Percentiles rank a stretch among this genome's conserved stretches.
Conservation (phyloP, 2,329 filamentous ascomycete species). For the Aspergillus nomiae region DNA sequence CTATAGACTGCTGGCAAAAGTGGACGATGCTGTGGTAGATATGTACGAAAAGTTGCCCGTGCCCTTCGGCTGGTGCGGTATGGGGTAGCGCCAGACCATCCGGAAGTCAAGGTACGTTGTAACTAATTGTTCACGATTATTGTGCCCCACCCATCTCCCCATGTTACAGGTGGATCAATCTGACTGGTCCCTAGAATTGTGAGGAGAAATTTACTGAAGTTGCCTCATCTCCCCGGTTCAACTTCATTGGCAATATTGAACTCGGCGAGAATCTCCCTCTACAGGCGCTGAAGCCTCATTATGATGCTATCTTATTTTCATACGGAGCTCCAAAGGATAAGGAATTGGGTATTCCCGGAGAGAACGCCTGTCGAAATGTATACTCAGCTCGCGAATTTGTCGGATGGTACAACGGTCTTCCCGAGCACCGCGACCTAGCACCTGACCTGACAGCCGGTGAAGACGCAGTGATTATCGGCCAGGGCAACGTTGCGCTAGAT, state of each 20-base stretch:
- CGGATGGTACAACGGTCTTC: conserved; percentile 97
- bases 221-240: conserved; percentile 78
- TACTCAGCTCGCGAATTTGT: conserved; percentile 92
- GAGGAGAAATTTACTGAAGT: conserved; percentile 92
- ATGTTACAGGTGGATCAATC: background rate
- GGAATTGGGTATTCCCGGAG: conserved; percentile 76
- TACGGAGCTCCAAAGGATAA: conserved; percentile 89
- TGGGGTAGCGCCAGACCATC: conserved; percentile 96
- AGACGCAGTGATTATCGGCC: conserved; percentile 84
- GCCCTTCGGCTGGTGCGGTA: conserved; percentile 87
- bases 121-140: background rate
- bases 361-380: conserved; percentile 67
- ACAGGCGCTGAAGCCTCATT: conserved; percentile 71
- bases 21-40: conserved; percentile 73
- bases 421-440: conserved; percentile 72
- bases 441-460: conserved; percentile 75
- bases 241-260: conserved; percentile 85
- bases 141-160: background rate
- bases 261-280: conserved; percentile 73
- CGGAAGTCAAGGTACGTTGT: conserved; percentile 84
- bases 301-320: conserved; percentile 88
- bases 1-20: conserved; percentile 76
- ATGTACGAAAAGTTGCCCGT: conserved; percentile 97
- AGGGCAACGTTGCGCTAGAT: conserved; percentile 95
- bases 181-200: conserved; percentile 69